Percentiles rank a stretch among this genome's conserved stretches.
phyloP scores from a whole-genome alignment of 169 alveolate species.

The Eimeria mitis region DNA sequence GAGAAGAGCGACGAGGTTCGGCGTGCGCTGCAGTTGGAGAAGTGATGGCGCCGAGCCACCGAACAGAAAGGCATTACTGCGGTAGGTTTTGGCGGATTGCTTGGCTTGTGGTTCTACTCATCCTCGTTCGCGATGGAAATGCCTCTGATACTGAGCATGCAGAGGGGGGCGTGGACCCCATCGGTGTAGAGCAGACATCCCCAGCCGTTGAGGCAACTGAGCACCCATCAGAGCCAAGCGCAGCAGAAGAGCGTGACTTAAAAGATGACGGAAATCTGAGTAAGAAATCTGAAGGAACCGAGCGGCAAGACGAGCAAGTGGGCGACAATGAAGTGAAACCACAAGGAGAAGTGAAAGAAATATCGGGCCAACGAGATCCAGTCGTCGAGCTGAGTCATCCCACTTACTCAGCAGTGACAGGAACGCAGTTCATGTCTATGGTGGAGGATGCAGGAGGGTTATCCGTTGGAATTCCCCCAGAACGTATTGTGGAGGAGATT shows the following conservation, averaged over 20 bases:
- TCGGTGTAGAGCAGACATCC: not conserved
- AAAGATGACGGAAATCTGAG: not conserved
- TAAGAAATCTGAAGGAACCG: not conserved
- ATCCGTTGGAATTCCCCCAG: not conserved
- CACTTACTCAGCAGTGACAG: not conserved
- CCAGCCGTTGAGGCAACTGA: not conserved
- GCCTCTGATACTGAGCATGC: not conserved
- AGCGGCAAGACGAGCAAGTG: not conserved
- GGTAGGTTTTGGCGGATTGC: not conserved
- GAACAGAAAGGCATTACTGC: slow-evolving; percentile 1
- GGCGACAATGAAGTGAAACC: not conserved
- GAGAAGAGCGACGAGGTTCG: not conserved
- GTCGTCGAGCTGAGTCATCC: not conserved
- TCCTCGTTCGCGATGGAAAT: not conserved
- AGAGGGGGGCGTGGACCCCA: not conserved
- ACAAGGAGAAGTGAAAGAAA: not conserved
- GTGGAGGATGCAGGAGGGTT: not conserved
- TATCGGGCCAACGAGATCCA: no score
- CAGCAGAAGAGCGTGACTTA: not conserved
- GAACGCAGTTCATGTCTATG: not conserved
- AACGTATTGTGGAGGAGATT: not conserved
- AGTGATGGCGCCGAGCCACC: slow-evolving; percentile 17
- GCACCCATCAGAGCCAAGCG: not conserved
- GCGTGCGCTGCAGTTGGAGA: not conserved
- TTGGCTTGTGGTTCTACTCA: not conserved